Percentiles rank a stretch among this genome's conserved stretches.
Conservation (phyloP, 768 basidiomycete species). For the Leccinum truebloodii region DNA sequence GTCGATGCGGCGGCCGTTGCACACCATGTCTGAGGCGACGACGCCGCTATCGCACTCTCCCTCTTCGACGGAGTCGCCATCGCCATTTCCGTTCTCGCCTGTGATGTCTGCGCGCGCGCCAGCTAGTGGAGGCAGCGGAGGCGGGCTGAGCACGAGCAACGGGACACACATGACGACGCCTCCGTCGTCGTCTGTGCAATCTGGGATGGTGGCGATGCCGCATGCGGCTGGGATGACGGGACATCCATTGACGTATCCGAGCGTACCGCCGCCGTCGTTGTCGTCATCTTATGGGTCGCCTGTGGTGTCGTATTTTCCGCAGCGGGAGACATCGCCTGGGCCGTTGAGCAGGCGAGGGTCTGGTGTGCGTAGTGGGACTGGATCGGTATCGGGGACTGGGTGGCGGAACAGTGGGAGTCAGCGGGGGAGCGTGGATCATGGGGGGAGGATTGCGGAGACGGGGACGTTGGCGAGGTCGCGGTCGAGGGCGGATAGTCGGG, state of each 20-base stretch:
- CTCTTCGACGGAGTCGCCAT: constrained; percentile 66
- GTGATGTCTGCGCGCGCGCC: constrained; percentile 49
- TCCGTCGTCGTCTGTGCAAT: constrained; percentile 45
- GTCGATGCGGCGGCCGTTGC: constrained; percentile 57
- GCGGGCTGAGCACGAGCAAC: constrained; percentile 25
- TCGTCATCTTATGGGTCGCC: constrained; percentile 80
- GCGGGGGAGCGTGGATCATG: constrained; percentile 60
- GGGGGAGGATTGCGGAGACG: constrained; percentile 70
- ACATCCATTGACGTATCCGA: constrained; percentile 68
- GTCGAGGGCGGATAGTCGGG: constrained; percentile 47
- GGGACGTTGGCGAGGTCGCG: constrained; percentile 45
- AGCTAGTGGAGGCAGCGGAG: not conserved
- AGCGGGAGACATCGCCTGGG: constrained; percentile 51
- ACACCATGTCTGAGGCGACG: constrained; percentile 49
- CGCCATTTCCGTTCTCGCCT: constrained; percentile 69
- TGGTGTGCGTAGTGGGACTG: constrained; percentile 29
- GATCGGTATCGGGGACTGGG: constrained; percentile 24
- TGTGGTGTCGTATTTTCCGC: constrained; percentile 44
- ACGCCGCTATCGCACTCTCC: constrained; percentile 68
- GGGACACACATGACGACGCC: constrained; percentile 74
- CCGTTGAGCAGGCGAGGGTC: constrained; percentile 56
- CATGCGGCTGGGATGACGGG: constrained; percentile 19
- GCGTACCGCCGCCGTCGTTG: constrained; percentile 80
- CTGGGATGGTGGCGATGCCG: not conserved
- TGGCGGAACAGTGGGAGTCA: constrained; percentile 40